Percentiles rank a stretch among this genome's conserved stretches.
Conservation (phyloP, 129 eudicot genomes). For the Heracleum sosnowskyi region DNA sequence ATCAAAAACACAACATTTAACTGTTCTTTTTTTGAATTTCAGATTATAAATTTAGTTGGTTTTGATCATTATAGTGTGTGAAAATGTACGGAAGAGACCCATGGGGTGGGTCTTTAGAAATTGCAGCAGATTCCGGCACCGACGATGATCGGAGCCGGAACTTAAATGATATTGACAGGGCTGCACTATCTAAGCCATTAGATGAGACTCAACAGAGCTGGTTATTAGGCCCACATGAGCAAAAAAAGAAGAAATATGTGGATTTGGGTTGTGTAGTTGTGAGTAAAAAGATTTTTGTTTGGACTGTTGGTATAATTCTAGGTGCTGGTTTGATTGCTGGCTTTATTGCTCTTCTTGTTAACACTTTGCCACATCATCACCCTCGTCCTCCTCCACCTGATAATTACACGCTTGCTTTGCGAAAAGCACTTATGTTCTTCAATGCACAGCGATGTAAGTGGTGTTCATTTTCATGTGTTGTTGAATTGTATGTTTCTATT, state of each 20-base stretch:
- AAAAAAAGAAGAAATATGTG: constrained; percentile 88
- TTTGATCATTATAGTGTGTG: not conserved
- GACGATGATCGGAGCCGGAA: constrained; percentile 89
- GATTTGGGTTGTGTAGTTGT: constrained; percentile 83
- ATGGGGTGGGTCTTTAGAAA: constrained; percentile 92
- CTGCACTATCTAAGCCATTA: constrained; percentile 66
- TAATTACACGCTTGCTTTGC: constrained; percentile 71
- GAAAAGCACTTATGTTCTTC: constrained; percentile 85
- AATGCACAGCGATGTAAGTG: constrained; percentile 81
- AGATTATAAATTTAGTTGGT: not conserved
- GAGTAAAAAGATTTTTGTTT: constrained; percentile 73
- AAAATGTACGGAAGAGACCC: constrained; percentile 86
- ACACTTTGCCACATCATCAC: constrained; percentile 62
- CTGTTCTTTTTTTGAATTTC: not conserved
- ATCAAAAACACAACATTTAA: not conserved
- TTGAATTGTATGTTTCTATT: not conserved
- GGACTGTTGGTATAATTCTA: constrained; percentile 71
- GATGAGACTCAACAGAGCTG: constrained; percentile 95
- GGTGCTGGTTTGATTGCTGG: constrained; percentile 69
- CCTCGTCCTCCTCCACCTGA: constrained; percentile 54
- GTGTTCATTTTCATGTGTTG: not conserved
- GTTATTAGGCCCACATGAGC: constrained; percentile 85
- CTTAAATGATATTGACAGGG: constrained; percentile 59
- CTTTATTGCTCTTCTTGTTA: constrained; percentile 49
- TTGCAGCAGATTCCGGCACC: constrained; percentile 73